Percentiles rank a stretch among this genome's conserved stretches.
Conservation (phyloP, 225 moss, liverwort and hornwort genomes). For the Neckera pumila region DNA sequence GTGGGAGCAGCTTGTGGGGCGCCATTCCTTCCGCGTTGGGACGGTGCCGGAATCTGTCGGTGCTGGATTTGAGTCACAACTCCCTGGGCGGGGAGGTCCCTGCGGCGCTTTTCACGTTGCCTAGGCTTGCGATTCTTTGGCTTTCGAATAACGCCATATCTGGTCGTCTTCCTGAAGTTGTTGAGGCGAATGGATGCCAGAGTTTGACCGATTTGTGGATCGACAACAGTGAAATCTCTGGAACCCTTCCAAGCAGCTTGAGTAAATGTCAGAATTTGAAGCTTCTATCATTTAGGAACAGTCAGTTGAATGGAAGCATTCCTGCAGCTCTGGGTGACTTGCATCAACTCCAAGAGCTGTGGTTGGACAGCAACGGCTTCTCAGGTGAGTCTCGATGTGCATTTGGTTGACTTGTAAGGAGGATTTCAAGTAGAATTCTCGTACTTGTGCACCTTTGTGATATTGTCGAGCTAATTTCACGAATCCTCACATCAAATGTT, state of each 20-base stretch:
- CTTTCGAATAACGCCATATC: neutral
- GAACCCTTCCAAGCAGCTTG: neutral
- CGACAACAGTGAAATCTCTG: neutral
- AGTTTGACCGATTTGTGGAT: neutral
- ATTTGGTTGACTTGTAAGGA: neutral
- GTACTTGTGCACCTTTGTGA: no score
- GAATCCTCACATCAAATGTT: neutral
- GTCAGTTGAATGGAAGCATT: neutral
- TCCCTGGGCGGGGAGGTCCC: neutral
- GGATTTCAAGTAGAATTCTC: neutral
- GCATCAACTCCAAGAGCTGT: neutral
- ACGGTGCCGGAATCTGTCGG: neutral
- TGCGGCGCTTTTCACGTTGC: neutral
- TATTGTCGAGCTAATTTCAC: no score
- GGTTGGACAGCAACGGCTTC: neutral
- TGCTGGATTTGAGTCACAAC: neutral
- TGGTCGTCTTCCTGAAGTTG: neutral
- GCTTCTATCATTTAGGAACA: neutral
- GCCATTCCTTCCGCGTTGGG: neutral
- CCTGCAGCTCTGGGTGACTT: neutral
- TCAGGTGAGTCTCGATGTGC: neutral
- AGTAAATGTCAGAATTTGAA: neutral
- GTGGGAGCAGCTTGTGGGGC: neutral
- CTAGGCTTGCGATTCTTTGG: neutral
- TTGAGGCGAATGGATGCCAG: neutral